Conservation (phyloP, 2,329 filamentous ascomycete genomes). For the Colletotrichum cuscutae region DNA sequence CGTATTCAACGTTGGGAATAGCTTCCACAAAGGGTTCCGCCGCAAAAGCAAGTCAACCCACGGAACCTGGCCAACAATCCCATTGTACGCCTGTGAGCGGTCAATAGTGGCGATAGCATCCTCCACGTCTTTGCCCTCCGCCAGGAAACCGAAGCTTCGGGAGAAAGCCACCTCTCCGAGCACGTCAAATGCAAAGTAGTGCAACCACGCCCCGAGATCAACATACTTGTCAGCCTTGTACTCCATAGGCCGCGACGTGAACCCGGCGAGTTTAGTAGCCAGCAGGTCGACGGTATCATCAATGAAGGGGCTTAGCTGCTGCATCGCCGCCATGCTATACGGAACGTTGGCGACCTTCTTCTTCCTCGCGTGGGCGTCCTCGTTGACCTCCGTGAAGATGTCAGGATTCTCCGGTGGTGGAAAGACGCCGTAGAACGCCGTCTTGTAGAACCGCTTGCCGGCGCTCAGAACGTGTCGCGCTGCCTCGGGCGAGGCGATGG, state of each 20-base stretch:
- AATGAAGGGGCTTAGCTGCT: constrained; percentile 61
- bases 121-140: constrained; percentile 60
- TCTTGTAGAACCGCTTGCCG: constrained; percentile 64
- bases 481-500: constrained; percentile 50
- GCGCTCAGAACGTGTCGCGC: constrained; percentile 55
- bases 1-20: constrained; percentile 52
- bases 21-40: constrained; percentile 56
- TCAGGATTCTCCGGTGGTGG: constrained; percentile 67
- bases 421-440: constrained; percentile 63
- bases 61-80: constrained; percentile 62
- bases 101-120: constrained; percentile 54
- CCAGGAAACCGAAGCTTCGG: constrained; percentile 63
- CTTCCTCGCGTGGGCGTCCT: constrained; percentile 65
- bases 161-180: constrained; percentile 63
- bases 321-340: constrained; percentile 65
- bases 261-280: constrained; percentile 52
- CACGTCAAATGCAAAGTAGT: constrained; percentile 50
- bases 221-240: constrained; percentile 38
- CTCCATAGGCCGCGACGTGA: constrained; percentile 38
- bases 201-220: constrained; percentile 60
- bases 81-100: constrained; percentile 62
- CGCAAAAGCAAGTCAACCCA: constrained; percentile 59
- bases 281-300: constrained; percentile 61
- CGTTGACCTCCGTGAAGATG: constrained; percentile 66
- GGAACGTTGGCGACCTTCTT: constrained; percentile 63